Evolutionary conservation across 495 filamentous ascomycete genomes (phyloP).

Genomic region (Aspergillus bridgeri): DNA sequence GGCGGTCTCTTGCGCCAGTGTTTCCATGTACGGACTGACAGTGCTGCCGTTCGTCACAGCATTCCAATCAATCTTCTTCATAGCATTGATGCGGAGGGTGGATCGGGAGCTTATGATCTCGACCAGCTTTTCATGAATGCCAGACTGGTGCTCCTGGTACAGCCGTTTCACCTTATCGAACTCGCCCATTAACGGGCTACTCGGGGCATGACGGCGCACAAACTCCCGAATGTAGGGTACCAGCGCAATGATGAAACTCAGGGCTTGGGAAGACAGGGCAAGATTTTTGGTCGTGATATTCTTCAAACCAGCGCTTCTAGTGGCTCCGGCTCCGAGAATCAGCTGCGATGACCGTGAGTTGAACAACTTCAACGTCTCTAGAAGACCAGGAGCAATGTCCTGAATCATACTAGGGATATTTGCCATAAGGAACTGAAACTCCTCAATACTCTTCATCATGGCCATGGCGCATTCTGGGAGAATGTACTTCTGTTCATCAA

Average conservation of each 20-base stretch:
- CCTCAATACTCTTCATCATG: constrained; percentile 74
- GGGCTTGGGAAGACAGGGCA: constrained; percentile 83
- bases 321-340: constrained; percentile 92
- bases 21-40: constrained; percentile 83
- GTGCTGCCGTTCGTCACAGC: constrained; percentile 27
- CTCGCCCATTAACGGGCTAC: constrained; percentile 69
- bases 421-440: constrained; percentile 77
- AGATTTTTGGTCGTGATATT: constrained; percentile 97
- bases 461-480: constrained; percentile 77
- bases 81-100: constrained; percentile 62
- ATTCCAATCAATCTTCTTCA: constrained; percentile 79
- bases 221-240: constrained; percentile 92
- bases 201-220: constrained; percentile 70
- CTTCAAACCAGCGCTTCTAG: constrained; percentile 82
- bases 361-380: constrained; percentile 81
- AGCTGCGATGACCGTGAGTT: constrained; percentile 92
- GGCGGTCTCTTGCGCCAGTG: constrained; percentile 79
- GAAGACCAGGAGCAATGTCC: constrained; percentile 69
- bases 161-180: constrained; percentile 89
- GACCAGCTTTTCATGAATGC: constrained; percentile 91
- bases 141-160: constrained; percentile 88
- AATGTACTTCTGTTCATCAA: constrained; percentile 83
- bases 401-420: constrained; percentile 83
- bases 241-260: constrained; percentile 81
- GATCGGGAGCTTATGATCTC: constrained; percentile 91